Conservation (phyloP, 257 asterid species). For the Dorcoceras hygrometricum region DNA sequence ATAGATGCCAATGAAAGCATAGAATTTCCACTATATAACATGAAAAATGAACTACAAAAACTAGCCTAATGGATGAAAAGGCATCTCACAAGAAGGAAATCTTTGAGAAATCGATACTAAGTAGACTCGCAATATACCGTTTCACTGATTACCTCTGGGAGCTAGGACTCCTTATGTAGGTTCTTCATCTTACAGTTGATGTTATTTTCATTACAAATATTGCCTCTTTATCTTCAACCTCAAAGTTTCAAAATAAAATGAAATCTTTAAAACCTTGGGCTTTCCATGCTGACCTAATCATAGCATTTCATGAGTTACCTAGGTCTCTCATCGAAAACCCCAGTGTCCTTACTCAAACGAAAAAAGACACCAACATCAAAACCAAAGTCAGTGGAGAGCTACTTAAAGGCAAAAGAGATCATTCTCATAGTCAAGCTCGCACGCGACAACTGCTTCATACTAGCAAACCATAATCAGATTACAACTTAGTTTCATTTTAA, state of each 20-base stretch:
- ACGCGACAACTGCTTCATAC: too few relatives aligned
- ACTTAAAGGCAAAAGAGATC: too few relatives aligned
- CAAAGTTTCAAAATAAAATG: neutral
- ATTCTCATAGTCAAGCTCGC: too few relatives aligned
- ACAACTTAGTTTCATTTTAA: conserved; percentile 10
- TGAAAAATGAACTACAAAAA: conserved; percentile 1
- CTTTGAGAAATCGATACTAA: neutral
- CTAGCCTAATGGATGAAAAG: neutral
- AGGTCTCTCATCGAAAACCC: too few relatives aligned
- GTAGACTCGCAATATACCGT: neutral
- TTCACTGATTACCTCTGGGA: neutral
- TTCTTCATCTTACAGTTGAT: neutral
- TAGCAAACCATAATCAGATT: neutral
- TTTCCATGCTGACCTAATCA: too few relatives aligned
- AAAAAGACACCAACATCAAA: too few relatives aligned
- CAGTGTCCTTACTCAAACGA: too few relatives aligned
- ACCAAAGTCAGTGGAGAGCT: too few relatives aligned
- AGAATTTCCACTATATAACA: neutral
- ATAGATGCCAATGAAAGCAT: neutral
- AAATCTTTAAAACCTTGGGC: too few relatives aligned
- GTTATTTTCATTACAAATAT: neutral
- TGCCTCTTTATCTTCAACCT: neutral
- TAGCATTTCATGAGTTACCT: too few relatives aligned
- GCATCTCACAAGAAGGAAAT: neutral
- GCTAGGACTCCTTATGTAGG: neutral